Evolutionary conservation across 1,284 basidiomycete species (phyloP), one percentile per base, ranked within the genome.

Genomic region (Agroathelia rolfsii): DNA sequence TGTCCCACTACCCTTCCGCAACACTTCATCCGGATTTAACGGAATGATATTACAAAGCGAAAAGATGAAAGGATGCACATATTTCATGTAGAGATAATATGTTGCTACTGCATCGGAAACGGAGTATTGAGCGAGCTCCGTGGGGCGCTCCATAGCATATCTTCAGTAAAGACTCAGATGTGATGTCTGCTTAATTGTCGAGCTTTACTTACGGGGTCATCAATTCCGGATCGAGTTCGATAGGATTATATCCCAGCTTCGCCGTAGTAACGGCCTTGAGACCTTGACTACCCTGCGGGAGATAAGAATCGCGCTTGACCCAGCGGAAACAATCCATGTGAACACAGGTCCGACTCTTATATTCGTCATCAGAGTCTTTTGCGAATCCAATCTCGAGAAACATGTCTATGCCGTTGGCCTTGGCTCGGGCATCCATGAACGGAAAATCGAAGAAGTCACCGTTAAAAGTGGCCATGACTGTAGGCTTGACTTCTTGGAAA

Each of bases 41-140:
- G 95, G 95, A 48, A 99, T 98, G 56, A 98, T 98, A 67, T 96
- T 98, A 63, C 95, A 98, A 21, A 99, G 66, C 16, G 94, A 98
- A 64, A 99, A 99, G 49, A 98, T 92, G 72, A 99, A 99, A 0
- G 95, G 95, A 51, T 98, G 93, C 8, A 99, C 93, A 53, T 99
- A 98, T 88, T 98, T 99, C 95, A 98, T 98, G 66, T 99, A 98
- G 28, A 99, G 72, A 56, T 98, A 98, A 56, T 99, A 98, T 1
- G 95, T 98, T 14, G 95, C 95, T 4, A 98, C 95, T 1, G 95
- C 95, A 69, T 99, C 95, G 53, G 95, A 99, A 17, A 99, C 95
- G 46, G 95, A 98, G 59, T 99, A 99, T 50, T 94, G 87, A 0
- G 95, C 94, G 8, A 99, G 76, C 2, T 79, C 64, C 53, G 98